These are phyloP conservation scores for Cladosporium austrohemisphaericum DNA, from an alignment of 2,329 filamentous ascomycete genomes.

Conservation along the genomic window DNA sequence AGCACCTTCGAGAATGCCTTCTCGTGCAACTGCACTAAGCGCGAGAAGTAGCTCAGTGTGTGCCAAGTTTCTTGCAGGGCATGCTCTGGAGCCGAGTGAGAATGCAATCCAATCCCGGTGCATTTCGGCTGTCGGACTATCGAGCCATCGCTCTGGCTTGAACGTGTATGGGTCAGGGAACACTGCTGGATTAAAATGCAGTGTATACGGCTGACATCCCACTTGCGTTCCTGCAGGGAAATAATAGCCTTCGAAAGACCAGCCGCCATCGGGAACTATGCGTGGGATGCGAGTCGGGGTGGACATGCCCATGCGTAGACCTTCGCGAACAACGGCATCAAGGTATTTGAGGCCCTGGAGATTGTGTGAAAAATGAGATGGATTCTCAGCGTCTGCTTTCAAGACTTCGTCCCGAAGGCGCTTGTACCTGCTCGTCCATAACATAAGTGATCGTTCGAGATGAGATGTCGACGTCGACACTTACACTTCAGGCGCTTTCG, in stretches of 20 bases:
- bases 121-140: conserved; percentile 36
- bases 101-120: conserved; percentile 47
- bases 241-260: conserved; percentile 30
- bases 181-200: conserved; percentile 45
- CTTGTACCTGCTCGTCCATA: conserved; percentile 27
- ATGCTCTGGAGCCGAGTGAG: conserved; percentile 46
- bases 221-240: conserved; percentile 45
- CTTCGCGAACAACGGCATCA: conserved; percentile 49
- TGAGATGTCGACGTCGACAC: background rate
- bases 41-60: conserved; percentile 43
- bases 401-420: conserved; percentile 36
- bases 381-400: conserved; percentile 23
- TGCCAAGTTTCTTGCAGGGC: conserved; percentile 50
- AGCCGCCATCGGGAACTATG: conserved; percentile 42
- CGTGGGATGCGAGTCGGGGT: conserved; percentile 51
- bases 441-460: background rate
- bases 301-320: conserved; percentile 49
- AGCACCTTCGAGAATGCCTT: conserved; percentile 45
- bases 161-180: conserved; percentile 45
- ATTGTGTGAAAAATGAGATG: conserved; percentile 24
- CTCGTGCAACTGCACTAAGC: conserved; percentile 41
- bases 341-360: conserved; percentile 44
- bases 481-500: conserved; percentile 41
- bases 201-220: conserved; percentile 42
- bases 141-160: conserved; percentile 48